Base-by-base conservation (phyloP, 495 filamentous ascomycete species). In the Xylaria cubensis region DNA sequence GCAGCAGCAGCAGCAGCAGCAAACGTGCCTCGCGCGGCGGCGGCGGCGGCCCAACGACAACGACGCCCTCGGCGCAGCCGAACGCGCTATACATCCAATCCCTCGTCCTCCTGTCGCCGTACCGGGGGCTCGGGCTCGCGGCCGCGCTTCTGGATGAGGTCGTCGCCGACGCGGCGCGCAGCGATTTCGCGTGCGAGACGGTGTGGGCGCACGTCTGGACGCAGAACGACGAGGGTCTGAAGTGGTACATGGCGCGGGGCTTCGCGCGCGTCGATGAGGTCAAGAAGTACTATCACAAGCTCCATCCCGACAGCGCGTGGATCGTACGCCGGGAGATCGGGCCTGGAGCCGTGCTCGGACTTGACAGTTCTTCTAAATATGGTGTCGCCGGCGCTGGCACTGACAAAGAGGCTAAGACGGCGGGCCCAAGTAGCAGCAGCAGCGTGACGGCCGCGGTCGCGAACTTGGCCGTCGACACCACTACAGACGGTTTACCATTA, bases 191-290 rank as follows among this genome's bases (percentile, higher is more conserved):
- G 48, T 73, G 75, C 58, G 58, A 82, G 26, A 84, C 82, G 17
- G 87, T 84, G 13, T 94, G 93, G 66, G 96, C 96, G 17, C 96
- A 99, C 83, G 96, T 98, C 2, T 98, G 97, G 91, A 93, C 96
- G 72, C 90, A 91, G 70, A 98, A 99, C 77, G 87, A 88, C 13
- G 96, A 97, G 53, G 96, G 88, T 0, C 79, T 97, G 78, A 87
- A 88, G 70, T 99, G 96, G 96, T 99, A 99, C 85, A 73, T 79
- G 26, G 87, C 88, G 68, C 86, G 94, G n/a, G 94, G 95, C 5
- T 99, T 99, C 73, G 82, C 85, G 19, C 76, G 78, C 39, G 79
- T 83, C 50, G 87, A 82, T 24, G 79, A 82, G 59, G 79, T 93
- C 1, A 80, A 90, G 71, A 91, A 90, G 10, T 99, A 98, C 82